phyloP scores from a whole-genome alignment of 768 basidiomycete genomes.

The Agaricus sinodeliciosus region DNA sequence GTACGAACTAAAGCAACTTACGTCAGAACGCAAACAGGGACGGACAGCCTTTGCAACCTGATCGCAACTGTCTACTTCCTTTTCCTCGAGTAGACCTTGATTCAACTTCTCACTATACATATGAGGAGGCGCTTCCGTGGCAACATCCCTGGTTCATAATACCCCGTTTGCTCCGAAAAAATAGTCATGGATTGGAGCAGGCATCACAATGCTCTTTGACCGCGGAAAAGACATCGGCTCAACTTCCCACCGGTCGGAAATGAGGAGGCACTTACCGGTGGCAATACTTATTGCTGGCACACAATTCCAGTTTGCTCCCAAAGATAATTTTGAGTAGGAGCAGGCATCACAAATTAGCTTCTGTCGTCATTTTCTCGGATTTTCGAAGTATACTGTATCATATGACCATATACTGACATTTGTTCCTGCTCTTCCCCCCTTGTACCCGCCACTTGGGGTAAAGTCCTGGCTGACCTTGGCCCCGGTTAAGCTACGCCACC shows the following conservation, averaged over 20 bases:
- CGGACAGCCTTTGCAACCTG: too few relatives aligned
- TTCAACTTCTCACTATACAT: constrained; percentile 22
- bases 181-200: constrained; percentile 10
- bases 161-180: constrained; percentile 31
- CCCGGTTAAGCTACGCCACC: background rate
- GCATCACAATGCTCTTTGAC: background rate
- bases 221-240: background rate
- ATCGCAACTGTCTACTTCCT: too few relatives aligned
- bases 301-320: constrained; percentile 38
- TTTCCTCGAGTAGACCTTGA: background rate
- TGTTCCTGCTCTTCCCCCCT: too few relatives aligned
- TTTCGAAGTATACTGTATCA: too few relatives aligned
- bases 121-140: constrained; percentile 82
- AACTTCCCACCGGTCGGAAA: constrained; percentile 51
- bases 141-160: constrained; percentile 53
- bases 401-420: too few relatives aligned
- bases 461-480: too few relatives aligned
- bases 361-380: background rate
- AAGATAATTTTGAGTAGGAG: constrained; percentile 12
- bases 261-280: constrained; percentile 74
- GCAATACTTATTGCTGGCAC: constrained; percentile 52
- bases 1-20: constrained; percentile 82
- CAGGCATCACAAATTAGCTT: constrained; percentile 1
- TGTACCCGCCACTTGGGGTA: too few relatives aligned
- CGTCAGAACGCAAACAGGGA: constrained; percentile 79